Evolutionary conservation across 1,284 basidiomycete species (phyloP).

Genomic region (Tremellales sp.): DNA sequence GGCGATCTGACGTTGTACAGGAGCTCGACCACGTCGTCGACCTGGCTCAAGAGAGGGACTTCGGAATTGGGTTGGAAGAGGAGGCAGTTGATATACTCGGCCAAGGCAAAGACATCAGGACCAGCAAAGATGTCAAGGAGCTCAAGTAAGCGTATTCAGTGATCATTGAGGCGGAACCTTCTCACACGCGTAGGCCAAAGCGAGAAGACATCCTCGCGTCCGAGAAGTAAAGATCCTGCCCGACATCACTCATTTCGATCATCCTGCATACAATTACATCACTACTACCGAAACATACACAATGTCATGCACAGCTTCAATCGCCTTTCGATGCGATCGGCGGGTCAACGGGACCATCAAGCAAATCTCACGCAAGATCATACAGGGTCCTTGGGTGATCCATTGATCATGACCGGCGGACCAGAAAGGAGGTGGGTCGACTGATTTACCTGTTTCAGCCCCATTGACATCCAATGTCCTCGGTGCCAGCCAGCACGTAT

Average conservation of each 20-base stretch:
- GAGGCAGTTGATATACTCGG: conserved; percentile 41
- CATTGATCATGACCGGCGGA: too few relatives aligned
- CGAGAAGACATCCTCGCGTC: conserved; percentile 47
- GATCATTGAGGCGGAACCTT: not conserved
- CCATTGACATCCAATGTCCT: too few relatives aligned
- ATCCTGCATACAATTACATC: not conserved
- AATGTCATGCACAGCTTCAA: too few relatives aligned
- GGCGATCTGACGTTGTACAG: conserved; percentile 16
- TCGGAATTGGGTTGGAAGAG: conserved; percentile 46
- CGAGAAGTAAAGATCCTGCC: conserved; percentile 13
- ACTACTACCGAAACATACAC: too few relatives aligned
- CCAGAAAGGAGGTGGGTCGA: too few relatives aligned
- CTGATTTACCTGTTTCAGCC: too few relatives aligned
- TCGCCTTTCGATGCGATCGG: too few relatives aligned
- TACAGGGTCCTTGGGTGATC: too few relatives aligned
- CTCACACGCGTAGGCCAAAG: conserved; percentile 31
- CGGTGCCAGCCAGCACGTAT: too few relatives aligned
- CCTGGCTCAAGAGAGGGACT: conserved; percentile 46
- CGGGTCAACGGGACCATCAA: too few relatives aligned
- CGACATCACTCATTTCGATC: not conserved
- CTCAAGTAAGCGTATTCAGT: conserved; percentile 26
- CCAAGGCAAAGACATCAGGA: conserved; percentile 46
- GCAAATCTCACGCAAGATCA: too few relatives aligned
- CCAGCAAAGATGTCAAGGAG: conserved; percentile 42
- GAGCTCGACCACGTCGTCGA: conserved; percentile 50